A percentile compares a stretch with the other conserved stretches of the same genome.
These are phyloP conservation scores for Syzygium malaccense DNA, from an alignment of 441 rosid species.

Conservation along the genomic window DNA sequence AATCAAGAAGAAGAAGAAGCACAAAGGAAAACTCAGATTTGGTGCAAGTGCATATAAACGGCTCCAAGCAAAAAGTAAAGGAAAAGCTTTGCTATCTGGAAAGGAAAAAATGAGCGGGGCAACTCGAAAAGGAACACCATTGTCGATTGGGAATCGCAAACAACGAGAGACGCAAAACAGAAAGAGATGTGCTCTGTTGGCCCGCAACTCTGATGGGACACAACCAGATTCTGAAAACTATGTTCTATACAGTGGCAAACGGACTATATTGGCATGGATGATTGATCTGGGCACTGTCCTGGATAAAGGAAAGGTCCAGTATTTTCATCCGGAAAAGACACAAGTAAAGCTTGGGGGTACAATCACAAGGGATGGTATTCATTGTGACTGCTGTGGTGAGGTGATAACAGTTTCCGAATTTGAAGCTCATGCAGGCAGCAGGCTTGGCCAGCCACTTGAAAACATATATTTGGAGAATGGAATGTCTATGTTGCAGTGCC, in stretches of 20 bases:
- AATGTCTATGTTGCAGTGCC: slow-evolving; percentile 61
- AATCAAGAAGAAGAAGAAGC: slow-evolving; percentile 26
- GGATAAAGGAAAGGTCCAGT: slow-evolving; percentile 54
- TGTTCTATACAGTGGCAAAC: slow-evolving; percentile 65
- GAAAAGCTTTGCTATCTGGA: slow-evolving; percentile 9
- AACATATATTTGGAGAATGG: slow-evolving; percentile 69
- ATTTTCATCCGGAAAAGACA: slow-evolving; percentile 28
- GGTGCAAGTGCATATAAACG: slow-evolving; percentile 8
- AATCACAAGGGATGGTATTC: slow-evolving; percentile 60
- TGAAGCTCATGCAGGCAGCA: slow-evolving; percentile 64
- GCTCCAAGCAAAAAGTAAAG: slow-evolving; percentile 20
- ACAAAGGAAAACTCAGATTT: slow-evolving; percentile 6
- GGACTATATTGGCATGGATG: slow-evolving; percentile 85
- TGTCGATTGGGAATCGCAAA: slow-evolving; percentile 33
- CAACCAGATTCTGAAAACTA: slow-evolving; percentile 46
- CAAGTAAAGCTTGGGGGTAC: slow-evolving; percentile 33
- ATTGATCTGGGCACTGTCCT: slow-evolving; percentile 58
- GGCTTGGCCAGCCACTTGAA: slow-evolving; percentile 35
- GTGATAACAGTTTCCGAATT: slow-evolving; percentile 43
- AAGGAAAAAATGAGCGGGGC: slow-evolving; percentile 12
- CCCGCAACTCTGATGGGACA: slow-evolving; percentile 47
- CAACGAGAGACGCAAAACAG: slow-evolving; percentile 42
- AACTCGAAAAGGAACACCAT: slow-evolving; percentile 9
- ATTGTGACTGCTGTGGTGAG: slow-evolving; percentile 69
- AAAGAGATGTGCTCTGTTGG: slow-evolving; percentile 56